Evolutionary conservation across 2,329 filamentous ascomycete genomes (phyloP).

Genomic region (Arthrobotrys megalospora): DNA sequence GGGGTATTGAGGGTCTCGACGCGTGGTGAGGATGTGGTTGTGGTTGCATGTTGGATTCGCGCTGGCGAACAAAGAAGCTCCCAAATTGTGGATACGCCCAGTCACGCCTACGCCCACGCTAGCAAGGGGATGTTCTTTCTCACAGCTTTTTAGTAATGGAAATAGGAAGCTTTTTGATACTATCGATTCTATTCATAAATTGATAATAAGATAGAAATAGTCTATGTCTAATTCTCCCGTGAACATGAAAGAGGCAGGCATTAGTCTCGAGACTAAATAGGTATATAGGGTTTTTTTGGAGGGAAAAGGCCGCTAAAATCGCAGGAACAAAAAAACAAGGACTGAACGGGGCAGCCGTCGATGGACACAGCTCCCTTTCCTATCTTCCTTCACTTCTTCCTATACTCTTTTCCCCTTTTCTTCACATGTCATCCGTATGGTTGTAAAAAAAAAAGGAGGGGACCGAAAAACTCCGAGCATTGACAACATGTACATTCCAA

Average conservation of each 20-base stretch:
- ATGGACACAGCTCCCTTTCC: neutral
- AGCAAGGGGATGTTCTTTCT: neutral
- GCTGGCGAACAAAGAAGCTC: conserved; percentile 18
- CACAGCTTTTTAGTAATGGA: neutral
- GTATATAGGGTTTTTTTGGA: conserved; percentile 23
- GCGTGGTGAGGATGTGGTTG: neutral
- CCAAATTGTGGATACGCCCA: neutral
- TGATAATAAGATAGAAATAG: conserved; percentile 3
- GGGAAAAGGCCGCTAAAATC: conserved; percentile 45
- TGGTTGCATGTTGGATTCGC: conserved; percentile 1
- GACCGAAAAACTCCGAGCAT: conserved; percentile 1
- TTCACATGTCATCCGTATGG: neutral
- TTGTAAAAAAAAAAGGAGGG: neutral
- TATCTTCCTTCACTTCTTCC: neutral
- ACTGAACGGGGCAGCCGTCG: conserved; percentile 12
- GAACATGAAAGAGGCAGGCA: neutral
- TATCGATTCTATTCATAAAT: no score
- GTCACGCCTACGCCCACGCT: neutral
- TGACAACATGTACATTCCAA: conserved; percentile 2
- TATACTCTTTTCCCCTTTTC: neutral
- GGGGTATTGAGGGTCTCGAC: no score
- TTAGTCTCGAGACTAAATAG: neutral
- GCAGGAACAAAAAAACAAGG: conserved; percentile 40
- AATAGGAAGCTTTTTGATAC: neutral
- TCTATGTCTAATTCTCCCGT: conserved; percentile 38